Percentiles rank a stretch among this genome's conserved stretches.
phyloP scores from a whole-genome alignment of 2,329 filamentous ascomycete species.

The Malbranchea zuffiana region DNA sequence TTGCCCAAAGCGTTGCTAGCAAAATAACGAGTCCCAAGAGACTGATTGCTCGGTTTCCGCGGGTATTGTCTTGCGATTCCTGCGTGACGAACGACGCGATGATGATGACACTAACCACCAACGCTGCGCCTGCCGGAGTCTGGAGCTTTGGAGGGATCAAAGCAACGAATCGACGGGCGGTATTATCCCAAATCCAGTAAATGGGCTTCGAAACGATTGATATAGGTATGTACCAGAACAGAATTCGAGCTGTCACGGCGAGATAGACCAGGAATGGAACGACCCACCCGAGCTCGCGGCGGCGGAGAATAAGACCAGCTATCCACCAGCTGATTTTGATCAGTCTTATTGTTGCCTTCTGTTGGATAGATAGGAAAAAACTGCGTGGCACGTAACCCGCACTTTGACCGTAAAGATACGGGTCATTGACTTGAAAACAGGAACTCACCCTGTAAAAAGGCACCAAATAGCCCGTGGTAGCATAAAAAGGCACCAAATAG shows the following conservation, averaged over 20 bases:
- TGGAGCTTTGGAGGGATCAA: slow-evolving; percentile 57
- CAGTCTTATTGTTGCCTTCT: not conserved
- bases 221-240: slow-evolving; percentile 64
- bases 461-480: slow-evolving; percentile 37
- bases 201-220: slow-evolving; percentile 56
- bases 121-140: slow-evolving; percentile 49
- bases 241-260: slow-evolving; percentile 57
- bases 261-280: slow-evolving; percentile 77
- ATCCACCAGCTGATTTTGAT: slow-evolving; percentile 57
- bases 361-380: too few species aligned
- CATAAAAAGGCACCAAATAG: slow-evolving; percentile 42
- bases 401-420: too few species aligned
- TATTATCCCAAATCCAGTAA: slow-evolving; percentile 56
- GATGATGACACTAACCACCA: slow-evolving; percentile 62
- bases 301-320: slow-evolving; percentile 60
- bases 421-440: not conserved
- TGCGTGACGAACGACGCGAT: slow-evolving; percentile 64
- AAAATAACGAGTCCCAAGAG: slow-evolving; percentile 68
- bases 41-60: slow-evolving; percentile 67
- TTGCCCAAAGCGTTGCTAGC: slow-evolving; percentile 54
- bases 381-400: too few species aligned
- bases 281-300: slow-evolving; percentile 65
- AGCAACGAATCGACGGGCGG: slow-evolving; percentile 47
- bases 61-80: slow-evolving; percentile 64
- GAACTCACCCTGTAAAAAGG: slow-evolving; percentile 44